Percentiles rank a stretch among this genome's conserved stretches.
Evolutionary conservation across 2,329 filamentous ascomycete genomes (phyloP).

Genomic region (Colletotrichum sp.): DNA sequence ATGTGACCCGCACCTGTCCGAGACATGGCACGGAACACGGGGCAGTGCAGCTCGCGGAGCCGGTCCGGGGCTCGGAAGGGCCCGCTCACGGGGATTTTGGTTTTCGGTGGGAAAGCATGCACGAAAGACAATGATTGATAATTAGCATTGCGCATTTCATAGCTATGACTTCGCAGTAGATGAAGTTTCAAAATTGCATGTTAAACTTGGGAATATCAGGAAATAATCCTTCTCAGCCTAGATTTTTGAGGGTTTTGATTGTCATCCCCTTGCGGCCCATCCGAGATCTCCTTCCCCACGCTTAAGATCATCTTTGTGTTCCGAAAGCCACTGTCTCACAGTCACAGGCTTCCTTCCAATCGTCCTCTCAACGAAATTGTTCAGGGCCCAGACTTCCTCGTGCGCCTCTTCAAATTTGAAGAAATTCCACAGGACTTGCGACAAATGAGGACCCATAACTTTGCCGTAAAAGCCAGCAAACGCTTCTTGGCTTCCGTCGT

Average conservation of each 20-base stretch:
- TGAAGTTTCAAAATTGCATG: too few relatives aligned
- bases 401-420: not conserved
- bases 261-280: not conserved
- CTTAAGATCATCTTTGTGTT: not conserved
- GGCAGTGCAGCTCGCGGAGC: not conserved
- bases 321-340: not conserved
- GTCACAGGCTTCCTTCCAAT: not conserved
- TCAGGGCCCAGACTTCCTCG: not conserved
- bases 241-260: not conserved
- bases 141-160: too few relatives aligned
- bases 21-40: not conserved
- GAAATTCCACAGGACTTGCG: not conserved
- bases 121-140: too few relatives aligned
- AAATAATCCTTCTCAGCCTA: not conserved
- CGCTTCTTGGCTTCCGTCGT: not conserved
- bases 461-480: not conserved
- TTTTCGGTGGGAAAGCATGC: not conserved
- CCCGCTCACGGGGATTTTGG: rapidly evolving
- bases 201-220: too few relatives aligned
- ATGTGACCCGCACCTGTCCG: not conserved
- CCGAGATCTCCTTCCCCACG: not conserved
- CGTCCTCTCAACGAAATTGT: not conserved
- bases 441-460: not conserved
- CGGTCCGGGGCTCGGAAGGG: not conserved
- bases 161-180: too few relatives aligned